These are phyloP conservation scores for Bimuria novae-zelandiae DNA, from an alignment of 2,329 filamentous ascomycete genomes.

Conservation along the genomic window DNA sequence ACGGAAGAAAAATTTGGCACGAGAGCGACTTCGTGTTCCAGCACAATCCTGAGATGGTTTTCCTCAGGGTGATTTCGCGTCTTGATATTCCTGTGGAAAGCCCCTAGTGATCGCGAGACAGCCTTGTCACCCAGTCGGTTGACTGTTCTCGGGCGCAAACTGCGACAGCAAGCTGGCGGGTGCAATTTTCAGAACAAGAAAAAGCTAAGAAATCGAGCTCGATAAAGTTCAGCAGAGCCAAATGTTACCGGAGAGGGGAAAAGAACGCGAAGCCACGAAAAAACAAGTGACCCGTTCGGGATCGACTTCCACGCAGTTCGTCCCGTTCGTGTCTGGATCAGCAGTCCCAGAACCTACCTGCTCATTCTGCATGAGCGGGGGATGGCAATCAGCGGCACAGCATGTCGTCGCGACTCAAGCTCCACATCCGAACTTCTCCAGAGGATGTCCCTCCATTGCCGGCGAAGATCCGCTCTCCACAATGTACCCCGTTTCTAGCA, in stretches of 20 bases:
- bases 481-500: not conserved
- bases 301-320: not conserved
- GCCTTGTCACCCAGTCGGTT: not conserved
- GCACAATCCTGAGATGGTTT: constrained; percentile 17
- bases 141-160: too few species aligned
- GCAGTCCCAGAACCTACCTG: not conserved
- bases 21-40: constrained; percentile 16
- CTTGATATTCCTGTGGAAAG: not conserved
- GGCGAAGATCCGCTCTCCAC: not conserved
- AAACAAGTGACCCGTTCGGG: not conserved
- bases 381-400: not conserved
- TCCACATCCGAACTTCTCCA: constrained; percentile 2
- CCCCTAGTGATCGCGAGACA: constrained; percentile 3
- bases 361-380: not conserved
- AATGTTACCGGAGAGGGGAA: not conserved
- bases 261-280: not conserved
- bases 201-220: too few species aligned
- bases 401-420: not conserved
- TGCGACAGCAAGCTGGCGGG: too few species aligned
- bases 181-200: not conserved
- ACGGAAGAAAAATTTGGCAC: constrained; percentile 26
- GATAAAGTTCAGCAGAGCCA: too few species aligned
- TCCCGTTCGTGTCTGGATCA: not conserved
- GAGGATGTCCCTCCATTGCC: not conserved
- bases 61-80: constrained; percentile 7